Evolutionary conservation across 1,139 yeast species (phyloP), one percentile per base, ranked within the genome.

Genomic region (Suhomyces chickasaworum): DNA sequence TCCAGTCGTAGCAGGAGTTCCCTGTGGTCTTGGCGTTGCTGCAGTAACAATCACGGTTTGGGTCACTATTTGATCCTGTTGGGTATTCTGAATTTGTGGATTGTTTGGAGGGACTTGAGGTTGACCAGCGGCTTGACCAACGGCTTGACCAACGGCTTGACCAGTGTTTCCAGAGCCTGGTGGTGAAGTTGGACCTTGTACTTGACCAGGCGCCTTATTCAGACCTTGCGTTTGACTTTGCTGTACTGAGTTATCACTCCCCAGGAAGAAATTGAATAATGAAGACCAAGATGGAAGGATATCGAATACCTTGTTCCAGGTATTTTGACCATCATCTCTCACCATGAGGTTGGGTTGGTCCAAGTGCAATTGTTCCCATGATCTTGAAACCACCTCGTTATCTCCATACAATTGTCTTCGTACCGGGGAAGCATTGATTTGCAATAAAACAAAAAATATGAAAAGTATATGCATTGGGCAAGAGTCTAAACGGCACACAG

Each of bases 391-490:
- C n/a, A 32, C 36, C 13, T 17, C 22, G 13, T 13, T 13, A 3
- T 13, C 12, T 2, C 4, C 18, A 32, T 15, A 17, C 6, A 37
- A 12, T 13, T 40, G 39, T 20, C 44, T 39, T 44, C 44, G 44
- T 37, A 44, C 47, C n/a, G 47, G 47, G 7, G 29, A 29, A 15
- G 47, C 43, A 13, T 30, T n/a, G 13, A 44, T 37, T 18, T 40
- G 39, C 41, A 44, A 23, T 12, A 44, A 13, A 13, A 29, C 9
- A 29, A 29, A 29, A 5, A 29, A 15, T 7, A 29, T 13, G 3
- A 29, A 29, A 9, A 29, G 32, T 29, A 29, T 10, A 7, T 29
- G 32, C 32, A 25, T 25, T 10, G 29, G n/a, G 29, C 29, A 25
- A 25, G 29, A 25, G 13, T 25, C 29, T 10, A 25, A 10, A 6